Evolutionary conservation across 2,329 filamentous ascomycete species (phyloP).

Genomic region (Claviceps capensis): DNA sequence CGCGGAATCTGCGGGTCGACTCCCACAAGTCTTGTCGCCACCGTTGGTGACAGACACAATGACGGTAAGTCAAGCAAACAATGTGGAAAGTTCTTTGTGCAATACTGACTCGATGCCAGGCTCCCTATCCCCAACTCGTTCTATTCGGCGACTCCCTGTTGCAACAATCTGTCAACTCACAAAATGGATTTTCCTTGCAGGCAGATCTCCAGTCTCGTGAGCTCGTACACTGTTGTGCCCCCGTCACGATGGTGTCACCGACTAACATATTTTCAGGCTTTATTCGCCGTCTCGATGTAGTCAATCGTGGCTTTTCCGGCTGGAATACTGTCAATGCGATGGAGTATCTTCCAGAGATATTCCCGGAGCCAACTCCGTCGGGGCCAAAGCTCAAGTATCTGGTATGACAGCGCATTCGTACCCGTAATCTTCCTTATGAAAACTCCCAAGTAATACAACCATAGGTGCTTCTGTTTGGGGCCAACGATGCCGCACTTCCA

Average conservation of each 20-base stretch:
- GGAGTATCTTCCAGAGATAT: conserved; percentile 51
- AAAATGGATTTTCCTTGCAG: conserved; percentile 60
- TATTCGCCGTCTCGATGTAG: conserved; percentile 64
- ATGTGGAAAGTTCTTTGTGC: not conserved
- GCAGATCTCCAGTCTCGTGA: conserved; percentile 56
- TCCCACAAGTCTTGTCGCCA: not conserved
- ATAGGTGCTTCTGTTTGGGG: conserved; percentile 69
- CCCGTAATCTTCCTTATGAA: not conserved
- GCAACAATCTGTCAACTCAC: conserved; percentile 47
- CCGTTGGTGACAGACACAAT: conserved; percentile 3
- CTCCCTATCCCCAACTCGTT: conserved; percentile 56
- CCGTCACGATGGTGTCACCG: not conserved
- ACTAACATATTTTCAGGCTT: conserved; percentile 38
- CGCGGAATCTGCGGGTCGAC: too few relatives aligned
- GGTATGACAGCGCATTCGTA: conserved; percentile 27
- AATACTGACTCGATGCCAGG: not conserved
- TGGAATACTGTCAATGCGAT: conserved; percentile 72
- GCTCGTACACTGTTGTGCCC: conserved; percentile 12
- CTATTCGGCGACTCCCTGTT: conserved; percentile 87
- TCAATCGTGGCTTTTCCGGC: conserved; percentile 79
- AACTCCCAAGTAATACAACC: not conserved
- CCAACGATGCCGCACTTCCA: conserved; percentile 73
- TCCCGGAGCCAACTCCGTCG: conserved; percentile 47
- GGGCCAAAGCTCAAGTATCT: conserved; percentile 53
- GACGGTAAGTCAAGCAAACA: conserved; percentile 10